A percentile compares a stretch with the other conserved stretches of the same genome.
Conservation (phyloP, 108 stramenopile species). For the Stephanodiscus triporus region DNA sequence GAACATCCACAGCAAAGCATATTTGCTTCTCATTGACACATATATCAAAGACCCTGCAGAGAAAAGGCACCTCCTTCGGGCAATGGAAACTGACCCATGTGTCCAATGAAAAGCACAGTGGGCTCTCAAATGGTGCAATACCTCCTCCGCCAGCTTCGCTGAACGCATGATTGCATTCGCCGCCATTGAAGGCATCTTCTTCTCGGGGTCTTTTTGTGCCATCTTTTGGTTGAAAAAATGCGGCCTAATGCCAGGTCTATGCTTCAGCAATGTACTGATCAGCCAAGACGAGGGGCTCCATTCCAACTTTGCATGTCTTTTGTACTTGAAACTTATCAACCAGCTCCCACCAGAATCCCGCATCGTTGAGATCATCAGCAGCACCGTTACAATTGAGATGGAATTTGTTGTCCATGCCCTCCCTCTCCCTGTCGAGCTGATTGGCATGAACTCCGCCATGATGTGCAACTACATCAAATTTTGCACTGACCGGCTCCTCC, state of each 20-base stretch:
- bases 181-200: too few relatives aligned
- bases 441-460: slow-evolving; percentile 95
- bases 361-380: slow-evolving; percentile 68
- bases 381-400: slow-evolving; percentile 95
- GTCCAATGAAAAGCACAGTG: too few relatives aligned
- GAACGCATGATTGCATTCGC: too few relatives aligned
- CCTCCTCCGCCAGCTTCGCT: too few relatives aligned
- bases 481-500: slow-evolving; percentile 91
- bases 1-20: too few relatives aligned
- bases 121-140: too few relatives aligned
- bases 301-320: slow-evolving; percentile 88
- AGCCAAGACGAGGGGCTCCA: slow-evolving; percentile 34
- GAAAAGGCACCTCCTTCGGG: too few relatives aligned
- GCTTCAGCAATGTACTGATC: neutral
- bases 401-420: slow-evolving; percentile 94
- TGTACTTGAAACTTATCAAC: slow-evolving; percentile 84
- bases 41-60: slow-evolving; percentile 15
- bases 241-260: too few relatives aligned
- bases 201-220: too few relatives aligned
- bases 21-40: too few relatives aligned
- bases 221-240: too few relatives aligned
- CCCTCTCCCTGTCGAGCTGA: slow-evolving; percentile 96
- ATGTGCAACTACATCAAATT: slow-evolving; percentile 98
- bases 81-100: too few relatives aligned
- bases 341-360: slow-evolving; percentile 54